Evolutionary conservation across 106 monocot genomes (phyloP).

Genomic region (Xerophyta viscosa): DNA sequence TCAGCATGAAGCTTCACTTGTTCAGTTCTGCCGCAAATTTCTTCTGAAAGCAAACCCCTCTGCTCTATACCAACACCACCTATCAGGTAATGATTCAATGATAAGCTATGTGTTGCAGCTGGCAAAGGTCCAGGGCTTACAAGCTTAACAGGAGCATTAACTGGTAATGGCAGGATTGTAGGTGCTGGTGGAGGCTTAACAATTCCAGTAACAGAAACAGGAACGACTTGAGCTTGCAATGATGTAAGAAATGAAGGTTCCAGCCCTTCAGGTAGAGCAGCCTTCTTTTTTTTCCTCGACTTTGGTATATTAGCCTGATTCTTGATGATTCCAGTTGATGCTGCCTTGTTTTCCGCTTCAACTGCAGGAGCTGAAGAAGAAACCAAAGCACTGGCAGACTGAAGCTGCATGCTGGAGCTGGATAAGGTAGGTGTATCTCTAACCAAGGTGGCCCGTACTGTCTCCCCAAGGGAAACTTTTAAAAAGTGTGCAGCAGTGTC

Average conservation of each 20-base stretch:
- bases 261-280: constrained; percentile 9
- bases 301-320: constrained; percentile 27
- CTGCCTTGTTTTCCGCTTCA: constrained; percentile 24
- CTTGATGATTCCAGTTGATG: constrained; percentile 16
- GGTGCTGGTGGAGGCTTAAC: constrained; percentile 11
- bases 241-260: constrained; percentile 13
- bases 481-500: constrained; percentile 22
- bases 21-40: constrained; percentile 54
- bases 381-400: constrained; percentile 28
- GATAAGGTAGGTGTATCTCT: constrained; percentile 29
- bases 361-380: constrained; percentile 9
- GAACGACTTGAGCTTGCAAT: constrained; percentile 22
- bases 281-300: constrained; percentile 65
- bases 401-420: constrained; percentile 26
- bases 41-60: constrained; percentile 47
- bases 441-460: constrained; percentile 24
- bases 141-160: constrained; percentile 22
- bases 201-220: constrained; percentile 16
- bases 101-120: constrained; percentile 10
- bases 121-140: constrained; percentile 14
- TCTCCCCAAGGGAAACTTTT: constrained; percentile 28
- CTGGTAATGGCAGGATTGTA: constrained; percentile 3
- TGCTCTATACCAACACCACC: constrained; percentile 18
- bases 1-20: constrained; percentile 75
- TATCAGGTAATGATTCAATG: constrained; percentile 37